Percentiles rank a stretch among this genome's conserved stretches.
These are phyloP conservation scores for Spathaspora gorwiae DNA, from an alignment of 805 yeast species.

Conservation along the genomic window DNA sequence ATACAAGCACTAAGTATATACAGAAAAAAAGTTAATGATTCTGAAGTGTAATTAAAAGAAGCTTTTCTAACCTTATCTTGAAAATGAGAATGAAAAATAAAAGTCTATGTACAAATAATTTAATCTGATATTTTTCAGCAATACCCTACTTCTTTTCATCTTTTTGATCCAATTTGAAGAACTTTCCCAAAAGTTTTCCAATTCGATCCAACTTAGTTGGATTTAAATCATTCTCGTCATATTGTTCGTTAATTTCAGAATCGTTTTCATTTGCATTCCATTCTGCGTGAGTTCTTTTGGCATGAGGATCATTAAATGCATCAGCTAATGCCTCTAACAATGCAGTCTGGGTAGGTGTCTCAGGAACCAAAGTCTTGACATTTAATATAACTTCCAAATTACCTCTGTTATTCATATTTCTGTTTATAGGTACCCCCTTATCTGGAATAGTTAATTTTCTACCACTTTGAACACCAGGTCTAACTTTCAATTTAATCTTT, in stretches of 20 bases:
- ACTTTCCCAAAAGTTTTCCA: slow-evolving; percentile 53
- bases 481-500: slow-evolving; percentile 69
- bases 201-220: slow-evolving; percentile 51
- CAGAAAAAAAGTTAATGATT: no score
- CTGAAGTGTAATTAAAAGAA: no score
- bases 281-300: slow-evolving; percentile 59
- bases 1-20: no score
- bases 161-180: slow-evolving; percentile 42
- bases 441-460: slow-evolving; percentile 71
- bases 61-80: no score
- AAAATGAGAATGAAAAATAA: no score
- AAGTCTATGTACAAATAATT: no score
- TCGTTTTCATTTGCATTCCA: slow-evolving; percentile 33
- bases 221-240: slow-evolving; percentile 36
- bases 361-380: slow-evolving; percentile 69
- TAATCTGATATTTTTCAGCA: not conserved
- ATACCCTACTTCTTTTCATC: slow-evolving; percentile 2
- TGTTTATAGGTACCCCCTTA: slow-evolving; percentile 75
- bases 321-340: slow-evolving; percentile 93
- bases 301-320: slow-evolving; percentile 73
- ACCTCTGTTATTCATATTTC: slow-evolving; percentile 59
- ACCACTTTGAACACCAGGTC: slow-evolving; percentile 81
- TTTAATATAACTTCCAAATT: slow-evolving; percentile 71
- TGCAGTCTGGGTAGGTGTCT: slow-evolving; percentile 80
- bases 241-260: slow-evolving; percentile 17